A percentile compares a stretch with the other conserved stretches of the same genome.
These are phyloP conservation scores for Phytophthora lateralis DNA, from an alignment of 352 stramenopile species.

Conservation along the genomic window DNA sequence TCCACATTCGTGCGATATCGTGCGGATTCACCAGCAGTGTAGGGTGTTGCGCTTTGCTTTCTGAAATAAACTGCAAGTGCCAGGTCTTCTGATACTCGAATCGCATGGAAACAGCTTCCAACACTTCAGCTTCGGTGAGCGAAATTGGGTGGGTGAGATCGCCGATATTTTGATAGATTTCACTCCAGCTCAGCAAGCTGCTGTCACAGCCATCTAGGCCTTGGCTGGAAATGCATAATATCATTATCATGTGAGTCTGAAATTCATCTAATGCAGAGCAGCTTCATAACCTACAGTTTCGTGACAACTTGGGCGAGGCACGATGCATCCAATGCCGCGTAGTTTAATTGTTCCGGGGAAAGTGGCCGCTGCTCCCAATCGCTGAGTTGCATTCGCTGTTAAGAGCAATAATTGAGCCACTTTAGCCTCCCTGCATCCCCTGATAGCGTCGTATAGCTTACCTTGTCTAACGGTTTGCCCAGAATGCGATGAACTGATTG, in stretches of 20 bases:
- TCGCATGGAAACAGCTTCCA: conserved; percentile 10
- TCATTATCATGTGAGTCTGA: not conserved
- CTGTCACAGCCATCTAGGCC: not conserved
- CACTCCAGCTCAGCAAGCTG: conserved; percentile 5
- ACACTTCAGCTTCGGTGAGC: conserved; percentile 6
- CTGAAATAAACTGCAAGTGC: conserved; percentile 10
- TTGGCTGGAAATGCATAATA: conserved; percentile 3
- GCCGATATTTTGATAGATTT: conserved; percentile 10
- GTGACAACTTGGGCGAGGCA: conserved; percentile 34
- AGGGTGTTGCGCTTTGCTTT: not conserved
- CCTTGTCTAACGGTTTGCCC: conserved; percentile 70
- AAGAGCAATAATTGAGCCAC: conserved; percentile 1
- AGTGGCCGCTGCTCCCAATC: conserved; percentile 41
- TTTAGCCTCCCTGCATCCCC: not conserved
- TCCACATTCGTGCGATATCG: conserved; percentile 43
- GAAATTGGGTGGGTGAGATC: conserved; percentile 2
- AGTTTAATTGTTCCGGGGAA: conserved; percentile 25
- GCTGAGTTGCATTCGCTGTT: conserved; percentile 41
- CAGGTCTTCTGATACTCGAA: conserved; percentile 25
- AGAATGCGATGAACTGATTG: conserved; percentile 43
- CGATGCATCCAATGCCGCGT: conserved; percentile 36
- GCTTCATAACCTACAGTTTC: conserved; percentile 16
- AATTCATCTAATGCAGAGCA: not conserved
- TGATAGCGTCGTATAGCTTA: conserved; percentile 9
- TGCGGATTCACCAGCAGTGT: conserved; percentile 31